Evolutionary conservation across 2,329 filamentous ascomycete species (phyloP), one percentile per base, ranked within the genome.

Genomic region (Parascedosporium putredinis): DNA sequence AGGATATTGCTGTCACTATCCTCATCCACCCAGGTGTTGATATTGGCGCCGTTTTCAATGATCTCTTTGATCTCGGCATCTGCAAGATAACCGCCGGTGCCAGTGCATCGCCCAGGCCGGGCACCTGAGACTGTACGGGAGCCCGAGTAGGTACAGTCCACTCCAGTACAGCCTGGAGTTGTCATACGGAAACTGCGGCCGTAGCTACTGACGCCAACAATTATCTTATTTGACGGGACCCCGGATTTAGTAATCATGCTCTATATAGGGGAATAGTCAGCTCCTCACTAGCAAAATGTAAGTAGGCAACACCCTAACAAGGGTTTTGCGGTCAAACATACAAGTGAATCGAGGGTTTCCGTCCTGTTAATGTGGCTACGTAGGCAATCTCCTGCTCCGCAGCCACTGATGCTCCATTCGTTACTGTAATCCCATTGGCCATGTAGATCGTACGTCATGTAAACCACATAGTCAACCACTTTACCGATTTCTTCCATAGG

Each of bases 361-460:
- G 60, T 69, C 20, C 61, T 24, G 50, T 68, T 69, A 48, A 68
- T 56, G 29, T 67, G 58, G 14, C 53, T 58, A 4, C 64, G 58
- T 0, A 69, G 57, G 50, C 64, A 67, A 40, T 62, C 64, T 5
- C 65, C 65, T 0, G 44, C 49, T 1, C 44, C 49, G 42, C 64
- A 66, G 5, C 57, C 59, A 3, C 49, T 9, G 24, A 12, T 47
- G n/a, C 25, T 34, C 45, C 45, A 47, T 33, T 47, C 7, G 8
- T 48, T 48, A 10, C 46, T 25, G 22, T 22, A 23, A 23, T 48
- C 46, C 68, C 59, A 63, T 47, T 63, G 57, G 2, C 64, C 63
- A n/a, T 65, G 62, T 0, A 65, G 50, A 42, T 66, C 62, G 12
- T 65, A 66, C 3, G 62, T 63, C 60, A 66, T 66, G 24, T 58